Evolutionary conservation across 805 yeast species (phyloP).

Genomic region (Ogataea chonburiensis): DNA sequence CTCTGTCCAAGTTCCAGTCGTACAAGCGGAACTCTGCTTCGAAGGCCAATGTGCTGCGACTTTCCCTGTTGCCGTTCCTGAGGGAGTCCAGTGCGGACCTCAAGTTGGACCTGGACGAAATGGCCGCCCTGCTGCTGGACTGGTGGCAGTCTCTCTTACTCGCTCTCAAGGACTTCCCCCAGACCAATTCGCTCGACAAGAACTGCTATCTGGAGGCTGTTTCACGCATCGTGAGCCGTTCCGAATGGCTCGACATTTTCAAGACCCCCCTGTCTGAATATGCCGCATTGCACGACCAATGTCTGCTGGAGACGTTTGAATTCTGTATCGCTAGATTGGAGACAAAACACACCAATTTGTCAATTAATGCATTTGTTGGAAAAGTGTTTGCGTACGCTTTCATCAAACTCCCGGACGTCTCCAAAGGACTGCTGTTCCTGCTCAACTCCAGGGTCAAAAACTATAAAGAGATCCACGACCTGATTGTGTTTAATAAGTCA

Average conservation of each 20-base stretch:
- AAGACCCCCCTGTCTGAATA: slow-evolving; percentile 22
- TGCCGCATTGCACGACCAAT: slow-evolving; percentile 29
- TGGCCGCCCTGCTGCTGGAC: slow-evolving; percentile 31
- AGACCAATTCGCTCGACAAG: slow-evolving; percentile 46
- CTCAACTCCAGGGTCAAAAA: slow-evolving; percentile 52
- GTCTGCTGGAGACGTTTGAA: slow-evolving; percentile 52
- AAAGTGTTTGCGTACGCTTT: slow-evolving; percentile 67
- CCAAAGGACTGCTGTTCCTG: slow-evolving; percentile 55
- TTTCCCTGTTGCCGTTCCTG: slow-evolving; percentile 45
- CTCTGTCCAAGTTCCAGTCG: slow-evolving; percentile 43
- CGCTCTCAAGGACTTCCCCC: slow-evolving; percentile 30
- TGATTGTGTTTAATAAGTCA: slow-evolving; percentile 19
- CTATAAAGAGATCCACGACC: slow-evolving; percentile 33
- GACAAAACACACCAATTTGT: slow-evolving; percentile 51
- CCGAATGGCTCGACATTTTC: slow-evolving; percentile 41
- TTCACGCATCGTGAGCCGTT: slow-evolving; percentile 46
- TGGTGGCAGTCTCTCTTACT: slow-evolving; percentile 56
- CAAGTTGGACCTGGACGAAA: not conserved
- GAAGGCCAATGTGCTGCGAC: slow-evolving; percentile 48
- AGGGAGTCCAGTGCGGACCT: slow-evolving; percentile 25
- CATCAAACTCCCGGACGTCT: slow-evolving; percentile 52
- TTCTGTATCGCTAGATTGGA: slow-evolving; percentile 49
- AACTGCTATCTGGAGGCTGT: slow-evolving; percentile 55
- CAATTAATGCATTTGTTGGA: slow-evolving; percentile 65
- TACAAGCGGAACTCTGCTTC: slow-evolving; percentile 35